Conservation (phyloP, 306 rosid species). For the Senna siamea region DNA sequence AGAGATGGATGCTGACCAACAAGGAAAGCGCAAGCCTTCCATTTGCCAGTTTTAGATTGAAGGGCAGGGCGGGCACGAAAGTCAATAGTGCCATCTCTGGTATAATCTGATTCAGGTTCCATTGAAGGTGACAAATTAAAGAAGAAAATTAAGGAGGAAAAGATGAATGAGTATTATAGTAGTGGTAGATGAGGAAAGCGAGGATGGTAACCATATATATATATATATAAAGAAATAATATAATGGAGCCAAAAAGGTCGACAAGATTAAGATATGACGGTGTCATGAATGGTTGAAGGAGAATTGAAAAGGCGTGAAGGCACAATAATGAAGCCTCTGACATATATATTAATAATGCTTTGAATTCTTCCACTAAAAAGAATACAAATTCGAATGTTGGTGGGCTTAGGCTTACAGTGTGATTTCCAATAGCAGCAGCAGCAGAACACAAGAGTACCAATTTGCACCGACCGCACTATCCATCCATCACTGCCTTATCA, state of each 20-base stretch:
- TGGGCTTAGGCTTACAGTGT: too few species aligned
- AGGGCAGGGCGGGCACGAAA: slow-evolving; percentile 80
- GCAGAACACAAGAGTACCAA: not conserved
- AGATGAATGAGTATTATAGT: slow-evolving; percentile 17
- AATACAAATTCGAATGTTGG: too few species aligned
- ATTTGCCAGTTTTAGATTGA: slow-evolving; percentile 84
- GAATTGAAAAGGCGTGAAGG: not conserved
- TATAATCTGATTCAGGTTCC: slow-evolving; percentile 69
- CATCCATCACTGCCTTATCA: too few species aligned
- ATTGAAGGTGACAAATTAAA: slow-evolving; percentile 34
- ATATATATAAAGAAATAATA: not conserved
- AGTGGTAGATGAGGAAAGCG: not conserved
- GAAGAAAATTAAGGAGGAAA: slow-evolving; percentile 12
- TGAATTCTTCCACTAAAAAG: too few species aligned
- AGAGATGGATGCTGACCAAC: slow-evolving; percentile 58
- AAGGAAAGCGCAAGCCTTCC: slow-evolving; percentile 96
- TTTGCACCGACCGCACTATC: not conserved
- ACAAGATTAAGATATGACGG: not conserved
- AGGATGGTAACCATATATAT: slow-evolving; percentile 32
- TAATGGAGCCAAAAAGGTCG: not conserved
- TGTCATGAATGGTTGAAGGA: too few species aligned
- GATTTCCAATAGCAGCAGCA: not conserved
- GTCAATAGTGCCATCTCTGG: slow-evolving; percentile 83
- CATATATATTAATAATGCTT: too few species aligned
- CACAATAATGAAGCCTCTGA: not conserved